Base-by-base conservation (phyloP, 1,284 basidiomycete species). In the Cronartium quercuum region DNA sequence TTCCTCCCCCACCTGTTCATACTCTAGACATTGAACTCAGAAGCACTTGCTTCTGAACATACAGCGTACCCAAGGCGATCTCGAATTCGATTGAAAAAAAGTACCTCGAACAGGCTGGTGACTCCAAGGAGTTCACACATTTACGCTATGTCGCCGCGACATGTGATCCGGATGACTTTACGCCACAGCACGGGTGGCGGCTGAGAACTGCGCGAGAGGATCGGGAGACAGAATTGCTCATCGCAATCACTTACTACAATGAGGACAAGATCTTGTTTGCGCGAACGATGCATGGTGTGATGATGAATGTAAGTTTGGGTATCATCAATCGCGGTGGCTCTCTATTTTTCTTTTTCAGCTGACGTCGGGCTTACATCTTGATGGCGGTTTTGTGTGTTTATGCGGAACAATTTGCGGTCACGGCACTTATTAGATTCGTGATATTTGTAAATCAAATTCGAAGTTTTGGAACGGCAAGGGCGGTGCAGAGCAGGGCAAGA, bases 361-460 rank as follows among this genome's bases (percentile, higher is more conserved):
- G 1, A 4, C 6, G 15, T 18, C 4, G 24, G 12, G 24, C 29
- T 34, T 7, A 9, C 47, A 66, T 3, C 13, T 24, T 29, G 6
- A 60, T 6, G 37, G 29, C 58, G 18, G 13, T 13, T 29, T 61
- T 61, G 9, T 55, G 47, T 18, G 38, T 42, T 51, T 13, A 1
- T 35, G 13, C 94, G 94, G 79, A 89, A 92, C 24, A 89, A 92
- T 77, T 96, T 93, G 0, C 84, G 96, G 64, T 92, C 96, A 80
- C 91, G 91, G 77, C 90, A 97, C 81, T 96, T 97, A 92, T 83
- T 94, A 98, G 83, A 95, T 98, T 78, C 91, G 94, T 78, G 94
- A 98, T 80, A 98, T 98, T 78, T 96, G 93, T 87, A 94, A 92
- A 84, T 94, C 92, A 64, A 95, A 94, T 82, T 94, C 92, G 77